Percentiles rank a stretch among this genome's conserved stretches.
phyloP scores from a whole-genome alignment of 1,284 basidiomycete species.

The Nidula niveotomentosa region DNA sequence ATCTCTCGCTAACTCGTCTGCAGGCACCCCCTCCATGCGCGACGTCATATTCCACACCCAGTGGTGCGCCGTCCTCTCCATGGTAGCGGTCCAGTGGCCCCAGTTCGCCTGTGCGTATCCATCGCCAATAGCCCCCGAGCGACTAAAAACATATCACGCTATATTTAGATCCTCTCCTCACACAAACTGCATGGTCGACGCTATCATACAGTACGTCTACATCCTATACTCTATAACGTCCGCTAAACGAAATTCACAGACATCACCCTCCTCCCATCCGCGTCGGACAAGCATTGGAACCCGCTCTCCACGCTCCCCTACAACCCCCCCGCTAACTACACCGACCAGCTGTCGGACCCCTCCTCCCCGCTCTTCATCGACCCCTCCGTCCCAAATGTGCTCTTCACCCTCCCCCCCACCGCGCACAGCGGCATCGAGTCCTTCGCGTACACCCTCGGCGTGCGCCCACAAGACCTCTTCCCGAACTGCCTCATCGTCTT shows the following conservation, averaged over 20 bases:
- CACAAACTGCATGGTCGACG: conserved; percentile 86
- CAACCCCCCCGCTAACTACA: conserved; percentile 65
- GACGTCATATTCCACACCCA: conserved; percentile 94
- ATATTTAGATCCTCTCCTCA: conserved; percentile 78
- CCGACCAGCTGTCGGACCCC: conserved; percentile 68
- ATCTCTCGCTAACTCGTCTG: conserved; percentile 9
- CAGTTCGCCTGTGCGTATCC: conserved; percentile 76
- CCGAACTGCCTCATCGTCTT: conserved; percentile 83
- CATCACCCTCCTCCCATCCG: conserved; percentile 60
- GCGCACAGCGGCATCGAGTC: conserved; percentile 70
- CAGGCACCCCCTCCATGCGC: conserved; percentile 90
- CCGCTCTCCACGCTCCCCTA: conserved; percentile 61
- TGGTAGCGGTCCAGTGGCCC: conserved; percentile 96
- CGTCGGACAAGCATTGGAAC: conserved; percentile 57
- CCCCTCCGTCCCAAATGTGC: conserved; percentile 58
- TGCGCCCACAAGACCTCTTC: conserved; percentile 84
- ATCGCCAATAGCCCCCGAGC: too few relatives aligned
- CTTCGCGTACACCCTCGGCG: conserved; percentile 78
- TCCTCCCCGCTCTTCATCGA: conserved; percentile 82
- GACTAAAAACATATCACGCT: neutral
- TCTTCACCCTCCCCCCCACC: conserved; percentile 70
- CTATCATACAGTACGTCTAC: conserved; percentile 78
- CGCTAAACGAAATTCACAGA: conserved; percentile 45
- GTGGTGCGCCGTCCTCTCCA: conserved; percentile 83
- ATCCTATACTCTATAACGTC: conserved; percentile 5